Percentiles rank a stretch among this genome's conserved stretches.
These are phyloP conservation scores for Tylopilus balloui DNA, from an alignment of 768 basidiomycete species.

Conservation along the genomic window DNA sequence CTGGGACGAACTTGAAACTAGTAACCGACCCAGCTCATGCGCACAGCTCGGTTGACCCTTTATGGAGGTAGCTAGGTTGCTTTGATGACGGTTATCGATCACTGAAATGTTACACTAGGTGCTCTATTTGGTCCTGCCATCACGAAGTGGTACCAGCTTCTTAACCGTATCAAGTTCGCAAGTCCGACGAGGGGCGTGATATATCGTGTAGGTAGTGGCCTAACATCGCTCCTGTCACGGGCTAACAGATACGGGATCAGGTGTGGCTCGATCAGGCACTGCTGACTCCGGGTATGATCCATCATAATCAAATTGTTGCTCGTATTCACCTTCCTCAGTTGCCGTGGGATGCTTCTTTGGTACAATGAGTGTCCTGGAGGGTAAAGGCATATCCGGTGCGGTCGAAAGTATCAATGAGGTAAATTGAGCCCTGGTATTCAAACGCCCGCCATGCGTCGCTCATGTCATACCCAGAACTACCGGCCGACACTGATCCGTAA, in stretches of 20 bases:
- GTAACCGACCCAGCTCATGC: conserved; percentile 39
- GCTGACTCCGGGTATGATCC: conserved; percentile 57
- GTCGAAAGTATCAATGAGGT: conserved; percentile 43
- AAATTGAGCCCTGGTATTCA: background rate
- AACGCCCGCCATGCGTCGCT: background rate
- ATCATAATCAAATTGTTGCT: conserved; percentile 3
- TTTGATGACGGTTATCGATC: background rate
- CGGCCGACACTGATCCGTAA: conserved; percentile 70
- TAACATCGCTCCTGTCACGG: background rate
- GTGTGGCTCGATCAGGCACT: conserved; percentile 80
- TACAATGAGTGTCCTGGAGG: conserved; percentile 77
- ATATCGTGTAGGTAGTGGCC: conserved; percentile 48
- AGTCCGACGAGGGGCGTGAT: conserved; percentile 54
- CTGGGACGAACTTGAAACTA: background rate
- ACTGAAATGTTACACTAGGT: conserved; percentile 34
- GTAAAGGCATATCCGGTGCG: conserved; percentile 53
- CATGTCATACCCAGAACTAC: conserved; percentile 48
- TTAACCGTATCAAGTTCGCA: conserved; percentile 67
- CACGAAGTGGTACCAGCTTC: conserved; percentile 75
- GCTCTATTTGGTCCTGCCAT: conserved; percentile 76
- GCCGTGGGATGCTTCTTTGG: conserved; percentile 59
- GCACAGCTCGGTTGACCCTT: conserved; percentile 61
- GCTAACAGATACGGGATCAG: conserved; percentile 32
- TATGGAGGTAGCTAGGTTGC: conserved; percentile 55
- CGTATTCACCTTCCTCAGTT: conserved; percentile 24